These are phyloP conservation scores for Wallacemonas sp. DNA, from an alignment of 208 protist genomes.

Conservation along the genomic window DNA sequence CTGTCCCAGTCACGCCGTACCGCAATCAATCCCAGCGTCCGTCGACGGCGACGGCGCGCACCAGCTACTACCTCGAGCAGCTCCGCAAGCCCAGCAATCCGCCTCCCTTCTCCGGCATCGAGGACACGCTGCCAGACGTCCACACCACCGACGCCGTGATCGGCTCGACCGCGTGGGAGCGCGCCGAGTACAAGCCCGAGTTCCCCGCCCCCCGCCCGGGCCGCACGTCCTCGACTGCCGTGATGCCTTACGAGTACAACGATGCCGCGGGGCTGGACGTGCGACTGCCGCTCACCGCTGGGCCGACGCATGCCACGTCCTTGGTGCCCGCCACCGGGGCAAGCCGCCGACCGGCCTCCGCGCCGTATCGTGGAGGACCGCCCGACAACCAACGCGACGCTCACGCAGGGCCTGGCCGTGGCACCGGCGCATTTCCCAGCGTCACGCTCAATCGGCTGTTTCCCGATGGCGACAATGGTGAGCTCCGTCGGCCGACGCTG, in stretches of 20 bases:
- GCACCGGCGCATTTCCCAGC: background rate
- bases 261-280: background rate
- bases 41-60: constrained; percentile 2
- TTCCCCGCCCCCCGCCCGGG: constrained; percentile 1
- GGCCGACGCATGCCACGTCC: background rate
- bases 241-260: background rate
- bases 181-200: constrained; percentile 11
- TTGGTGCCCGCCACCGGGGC: background rate
- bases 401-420: background rate
- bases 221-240: background rate
- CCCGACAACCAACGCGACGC: background rate
- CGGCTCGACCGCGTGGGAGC: constrained; percentile 10
- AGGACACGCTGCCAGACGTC: background rate
- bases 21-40: background rate
- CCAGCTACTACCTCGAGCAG: constrained; percentile 18
- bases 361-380: background rate
- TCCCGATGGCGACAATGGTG: background rate
- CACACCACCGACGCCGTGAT: background rate
- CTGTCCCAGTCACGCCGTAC: constrained; percentile 11
- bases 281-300: constrained; percentile 1
- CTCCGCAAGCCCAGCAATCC: constrained; percentile 5
- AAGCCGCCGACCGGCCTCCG: constrained; percentile 3
- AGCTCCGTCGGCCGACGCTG: background rate
- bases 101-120: background rate
- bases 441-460: constrained; percentile 8